A percentile compares a stretch with the other conserved stretches of the same genome.
phyloP scores from a whole-genome alignment of 1,139 yeast genomes.

The Suhomyces panamericanus region DNA sequence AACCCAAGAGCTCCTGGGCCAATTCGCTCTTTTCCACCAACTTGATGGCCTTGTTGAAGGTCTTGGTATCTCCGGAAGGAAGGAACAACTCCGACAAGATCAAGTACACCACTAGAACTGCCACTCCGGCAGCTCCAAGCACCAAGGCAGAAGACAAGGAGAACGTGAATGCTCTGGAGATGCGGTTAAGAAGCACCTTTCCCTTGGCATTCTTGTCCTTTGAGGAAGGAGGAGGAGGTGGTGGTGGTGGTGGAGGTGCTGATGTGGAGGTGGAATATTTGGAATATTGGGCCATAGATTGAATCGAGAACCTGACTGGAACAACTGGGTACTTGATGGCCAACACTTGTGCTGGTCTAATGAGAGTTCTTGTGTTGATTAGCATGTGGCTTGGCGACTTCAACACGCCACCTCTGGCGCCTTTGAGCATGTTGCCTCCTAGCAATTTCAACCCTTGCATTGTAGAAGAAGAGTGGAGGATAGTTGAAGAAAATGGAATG shows the following conservation, averaged over 20 bases:
- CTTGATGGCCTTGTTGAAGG: conserved; percentile 83
- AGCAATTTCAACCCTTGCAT: conserved; percentile 2
- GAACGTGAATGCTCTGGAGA: conserved; percentile 60
- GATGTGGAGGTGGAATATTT: conserved; percentile 1
- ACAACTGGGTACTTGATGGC: background rate
- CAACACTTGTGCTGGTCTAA: background rate
- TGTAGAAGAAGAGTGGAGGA: background rate
- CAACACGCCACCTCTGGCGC: background rate
- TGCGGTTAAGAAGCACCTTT: conserved; percentile 33
- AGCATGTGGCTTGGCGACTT: background rate
- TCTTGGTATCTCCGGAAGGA: conserved; percentile 89
- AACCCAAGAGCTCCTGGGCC: conserved; percentile 58
- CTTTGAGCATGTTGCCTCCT: conserved; percentile 3
- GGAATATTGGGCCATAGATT: conserved; percentile 4
- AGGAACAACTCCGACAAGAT: conserved; percentile 75
- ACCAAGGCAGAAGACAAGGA: conserved; percentile 62
- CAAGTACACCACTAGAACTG: conserved; percentile 71
- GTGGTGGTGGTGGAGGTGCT: conserved; percentile 11
- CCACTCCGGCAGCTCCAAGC: conserved; percentile 65
- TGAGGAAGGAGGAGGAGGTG: conserved; percentile 47
- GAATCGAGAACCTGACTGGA: background rate
- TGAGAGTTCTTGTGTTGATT: conserved; percentile 1
- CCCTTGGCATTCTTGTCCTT: conserved; percentile 45
- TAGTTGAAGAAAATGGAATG: conserved; percentile 1
- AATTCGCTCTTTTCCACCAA: conserved; percentile 66